Conservation (phyloP, 345 rosid species). For the Linum tenue region DNA sequence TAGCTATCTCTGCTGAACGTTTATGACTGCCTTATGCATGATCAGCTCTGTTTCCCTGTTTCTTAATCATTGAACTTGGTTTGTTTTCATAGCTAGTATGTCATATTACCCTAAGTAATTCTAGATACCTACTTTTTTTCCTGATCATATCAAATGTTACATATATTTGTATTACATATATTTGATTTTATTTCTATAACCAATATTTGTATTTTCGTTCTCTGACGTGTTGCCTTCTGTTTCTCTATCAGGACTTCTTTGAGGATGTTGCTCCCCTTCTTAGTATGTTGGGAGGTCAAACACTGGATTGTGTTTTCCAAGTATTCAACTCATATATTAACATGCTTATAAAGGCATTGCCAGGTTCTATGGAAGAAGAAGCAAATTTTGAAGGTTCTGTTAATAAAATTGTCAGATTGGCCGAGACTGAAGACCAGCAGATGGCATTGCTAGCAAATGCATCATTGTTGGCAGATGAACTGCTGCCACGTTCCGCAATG, state of each 20-base stretch:
- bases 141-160: not conserved
- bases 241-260: conserved; percentile 68
- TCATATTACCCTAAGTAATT: not conserved
- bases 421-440: conserved; percentile 93
- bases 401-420: conserved; percentile 81
- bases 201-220: conserved; percentile 2
- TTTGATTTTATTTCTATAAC: not conserved
- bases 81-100: not conserved
- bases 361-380: conserved; percentile 94
- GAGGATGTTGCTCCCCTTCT: conserved; percentile 97
- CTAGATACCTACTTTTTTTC: not conserved
- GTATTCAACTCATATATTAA: conserved; percentile 83
- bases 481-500: conserved; percentile 97
- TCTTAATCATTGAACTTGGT: not conserved
- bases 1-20: not conserved
- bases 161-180: not conserved
- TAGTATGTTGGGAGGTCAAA: conserved; percentile 94
- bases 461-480: conserved; percentile 87
- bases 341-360: conserved; percentile 86
- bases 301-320: conserved; percentile 85
- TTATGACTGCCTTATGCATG: not conserved
- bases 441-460: conserved; percentile 97
- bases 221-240: conserved; percentile 4
- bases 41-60: not conserved
- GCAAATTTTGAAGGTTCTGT: conserved; percentile 63